phyloP scores from a whole-genome alignment of 441 rosid species.

The Pelargonium fulgidum region DNA sequence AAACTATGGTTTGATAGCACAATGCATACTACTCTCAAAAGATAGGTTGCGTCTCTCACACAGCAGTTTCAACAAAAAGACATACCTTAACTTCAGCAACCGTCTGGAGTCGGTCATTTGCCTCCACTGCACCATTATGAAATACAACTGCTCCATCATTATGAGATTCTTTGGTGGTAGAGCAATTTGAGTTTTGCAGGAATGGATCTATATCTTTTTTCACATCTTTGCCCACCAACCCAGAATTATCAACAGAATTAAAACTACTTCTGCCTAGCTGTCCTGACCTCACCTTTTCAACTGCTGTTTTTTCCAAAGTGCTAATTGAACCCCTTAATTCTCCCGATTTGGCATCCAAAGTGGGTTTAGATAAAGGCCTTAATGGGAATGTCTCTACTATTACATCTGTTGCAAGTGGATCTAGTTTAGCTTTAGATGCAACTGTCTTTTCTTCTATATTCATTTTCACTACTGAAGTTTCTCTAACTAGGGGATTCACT shows the following conservation, averaged over 20 bases:
- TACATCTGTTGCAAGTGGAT: slow-evolving; percentile 35
- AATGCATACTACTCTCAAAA: too few relatives aligned
- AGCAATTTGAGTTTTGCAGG: too few relatives aligned
- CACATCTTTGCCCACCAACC: slow-evolving; percentile 17
- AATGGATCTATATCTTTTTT: slow-evolving; percentile 11
- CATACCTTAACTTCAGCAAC: slow-evolving; percentile 14
- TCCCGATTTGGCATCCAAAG: slow-evolving; percentile 22
- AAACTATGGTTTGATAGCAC: too few relatives aligned
- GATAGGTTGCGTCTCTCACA: background rate
- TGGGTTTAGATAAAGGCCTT: slow-evolving; percentile 26
- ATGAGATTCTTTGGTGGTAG: background rate
- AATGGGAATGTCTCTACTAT: slow-evolving; percentile 64
- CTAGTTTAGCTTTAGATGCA: slow-evolving; percentile 14
- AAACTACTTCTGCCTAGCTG: slow-evolving; percentile 19
- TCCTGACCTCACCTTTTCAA: slow-evolving; percentile 23
- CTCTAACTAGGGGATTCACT: slow-evolving; percentile 27
- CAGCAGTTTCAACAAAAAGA: background rate
- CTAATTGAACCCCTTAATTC: slow-evolving; percentile 22
- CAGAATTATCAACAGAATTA: slow-evolving; percentile 23
- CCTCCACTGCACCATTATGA: slow-evolving; percentile 19
- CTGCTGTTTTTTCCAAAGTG: slow-evolving; percentile 27
- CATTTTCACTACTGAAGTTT: slow-evolving; percentile 23
- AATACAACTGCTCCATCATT: slow-evolving; percentile 13
- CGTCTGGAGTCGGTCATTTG: slow-evolving; percentile 22
- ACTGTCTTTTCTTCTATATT: slow-evolving; percentile 14